phyloP scores from a whole-genome alignment of 179 eudicot species.

The Silene noctiflora region DNA sequence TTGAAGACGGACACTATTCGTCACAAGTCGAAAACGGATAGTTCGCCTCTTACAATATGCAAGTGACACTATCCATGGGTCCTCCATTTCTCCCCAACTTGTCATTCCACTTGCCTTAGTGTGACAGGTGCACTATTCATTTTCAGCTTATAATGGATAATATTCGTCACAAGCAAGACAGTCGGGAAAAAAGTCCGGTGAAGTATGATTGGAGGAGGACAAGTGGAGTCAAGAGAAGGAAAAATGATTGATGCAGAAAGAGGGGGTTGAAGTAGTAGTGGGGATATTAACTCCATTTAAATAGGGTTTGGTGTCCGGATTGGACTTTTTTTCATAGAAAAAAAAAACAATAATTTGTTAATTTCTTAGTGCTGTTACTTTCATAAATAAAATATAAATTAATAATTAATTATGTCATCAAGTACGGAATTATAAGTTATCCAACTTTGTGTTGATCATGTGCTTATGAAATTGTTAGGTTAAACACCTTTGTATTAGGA shows the following conservation, averaged over 20 bases:
- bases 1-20: too few relatives aligned
- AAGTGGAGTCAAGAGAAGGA: slow-evolving; percentile 1
- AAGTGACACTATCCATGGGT: too few relatives aligned
- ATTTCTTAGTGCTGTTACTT: neutral
- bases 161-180: too few relatives aligned
- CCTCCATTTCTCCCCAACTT: too few relatives aligned
- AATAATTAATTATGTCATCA: neutral
- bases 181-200: neutral
- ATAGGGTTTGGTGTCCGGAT: neutral
- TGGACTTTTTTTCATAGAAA: neutral
- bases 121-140: too few relatives aligned
- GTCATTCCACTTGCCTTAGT: too few relatives aligned
- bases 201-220: neutral
- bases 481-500: too few relatives aligned
- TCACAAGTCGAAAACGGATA: too few relatives aligned
- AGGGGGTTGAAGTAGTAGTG: neutral
- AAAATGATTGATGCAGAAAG: slow-evolving; percentile 2
- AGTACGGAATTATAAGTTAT: neutral
- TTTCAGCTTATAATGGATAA: too few relatives aligned
- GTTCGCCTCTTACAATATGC: too few relatives aligned
- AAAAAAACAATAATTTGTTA: too few relatives aligned
- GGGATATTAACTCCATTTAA: neutral
- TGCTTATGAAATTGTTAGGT: too few relatives aligned
- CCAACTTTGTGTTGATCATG: neutral
- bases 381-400: neutral